Evolutionary conservation across 805 yeast genomes (phyloP).

Genomic region (Scheffersomyces ergatensis): DNA sequence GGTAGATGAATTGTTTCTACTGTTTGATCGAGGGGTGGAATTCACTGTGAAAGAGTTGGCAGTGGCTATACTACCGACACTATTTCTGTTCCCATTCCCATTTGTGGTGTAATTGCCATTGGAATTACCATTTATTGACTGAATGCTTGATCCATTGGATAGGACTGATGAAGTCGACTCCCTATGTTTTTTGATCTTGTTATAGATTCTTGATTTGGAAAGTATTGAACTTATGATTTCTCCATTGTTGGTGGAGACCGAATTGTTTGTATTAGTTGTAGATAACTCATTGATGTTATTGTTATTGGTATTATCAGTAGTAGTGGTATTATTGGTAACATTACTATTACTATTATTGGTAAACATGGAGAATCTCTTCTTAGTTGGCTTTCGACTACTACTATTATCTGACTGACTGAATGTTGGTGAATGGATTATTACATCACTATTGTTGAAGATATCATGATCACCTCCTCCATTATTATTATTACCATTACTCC

Average conservation of each 20-base stretch:
- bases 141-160: slow-evolving; percentile 7
- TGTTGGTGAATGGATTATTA: not conserved
- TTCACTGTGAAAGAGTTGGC: no score
- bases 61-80: slow-evolving; percentile 10
- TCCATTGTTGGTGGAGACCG: not conserved
- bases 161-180: slow-evolving; percentile 30
- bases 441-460: not conserved
- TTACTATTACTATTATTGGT: not conserved
- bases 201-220: slow-evolving; percentile 34
- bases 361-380: not conserved
- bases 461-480: slow-evolving; percentile 7
- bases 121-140: not conserved
- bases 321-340: not conserved
- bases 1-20: no score
- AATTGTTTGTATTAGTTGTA: not conserved
- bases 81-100: slow-evolving; percentile 7
- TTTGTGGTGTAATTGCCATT: not conserved
- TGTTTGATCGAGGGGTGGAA: no score
- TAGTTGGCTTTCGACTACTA: not conserved
- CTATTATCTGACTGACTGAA: not conserved
- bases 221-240: slow-evolving; percentile 11
- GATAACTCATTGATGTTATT: not conserved
- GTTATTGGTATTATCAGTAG: not conserved
- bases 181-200: slow-evolving; percentile 33
- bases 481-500: not conserved